A percentile compares a stretch with the other conserved stretches of the same genome.
Conservation (phyloP, 2,329 filamentous ascomycete species). For the Trichoderma endophyticum region DNA sequence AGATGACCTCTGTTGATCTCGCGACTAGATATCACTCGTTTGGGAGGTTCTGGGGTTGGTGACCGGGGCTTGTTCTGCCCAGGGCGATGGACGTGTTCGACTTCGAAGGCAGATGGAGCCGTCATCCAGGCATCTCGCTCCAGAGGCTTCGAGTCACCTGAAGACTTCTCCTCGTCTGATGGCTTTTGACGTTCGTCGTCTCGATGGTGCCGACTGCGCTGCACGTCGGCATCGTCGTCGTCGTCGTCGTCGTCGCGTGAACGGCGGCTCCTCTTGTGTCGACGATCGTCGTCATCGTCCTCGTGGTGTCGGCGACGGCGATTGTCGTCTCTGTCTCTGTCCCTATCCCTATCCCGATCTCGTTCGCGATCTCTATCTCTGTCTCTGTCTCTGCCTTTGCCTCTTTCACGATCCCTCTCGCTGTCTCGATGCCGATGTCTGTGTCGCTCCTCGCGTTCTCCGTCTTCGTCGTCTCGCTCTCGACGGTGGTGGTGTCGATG, state of each 20-base stretch:
- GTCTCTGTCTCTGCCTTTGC: conserved; percentile 14
- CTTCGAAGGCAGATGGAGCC: conserved; percentile 72
- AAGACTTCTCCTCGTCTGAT: conserved; percentile 46
- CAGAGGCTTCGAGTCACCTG: conserved; percentile 36
- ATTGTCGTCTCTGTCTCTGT: conserved; percentile 30
- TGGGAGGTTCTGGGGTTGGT: conserved; percentile 46
- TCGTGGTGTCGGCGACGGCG: conserved; percentile 34
- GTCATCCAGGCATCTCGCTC: conserved; percentile 94
- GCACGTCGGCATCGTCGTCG: conserved; percentile 45
- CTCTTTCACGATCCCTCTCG: conserved; percentile 23
- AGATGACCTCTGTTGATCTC: conserved; percentile 70
- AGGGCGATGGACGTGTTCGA: conserved; percentile 74
- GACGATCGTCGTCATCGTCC: conserved; percentile 48
- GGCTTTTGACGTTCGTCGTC: conserved; percentile 38
- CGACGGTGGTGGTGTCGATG: conserved; percentile 48
- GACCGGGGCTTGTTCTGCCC: conserved; percentile 51
- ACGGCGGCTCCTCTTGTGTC: conserved; percentile 60
- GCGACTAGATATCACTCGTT: conserved; percentile 70
- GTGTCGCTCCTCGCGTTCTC: conserved; percentile 35
- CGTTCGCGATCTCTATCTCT: conserved; percentile 32
- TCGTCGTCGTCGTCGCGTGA: conserved; percentile 51
- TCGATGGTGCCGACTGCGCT: conserved; percentile 27
- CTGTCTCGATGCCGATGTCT: conserved; percentile 20
- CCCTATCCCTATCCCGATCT: conserved; percentile 27
- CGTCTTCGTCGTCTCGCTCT: conserved; percentile 36